phyloP scores from a whole-genome alignment of 75 land plant species.

The Pseudotsuga menziesii region DNA sequence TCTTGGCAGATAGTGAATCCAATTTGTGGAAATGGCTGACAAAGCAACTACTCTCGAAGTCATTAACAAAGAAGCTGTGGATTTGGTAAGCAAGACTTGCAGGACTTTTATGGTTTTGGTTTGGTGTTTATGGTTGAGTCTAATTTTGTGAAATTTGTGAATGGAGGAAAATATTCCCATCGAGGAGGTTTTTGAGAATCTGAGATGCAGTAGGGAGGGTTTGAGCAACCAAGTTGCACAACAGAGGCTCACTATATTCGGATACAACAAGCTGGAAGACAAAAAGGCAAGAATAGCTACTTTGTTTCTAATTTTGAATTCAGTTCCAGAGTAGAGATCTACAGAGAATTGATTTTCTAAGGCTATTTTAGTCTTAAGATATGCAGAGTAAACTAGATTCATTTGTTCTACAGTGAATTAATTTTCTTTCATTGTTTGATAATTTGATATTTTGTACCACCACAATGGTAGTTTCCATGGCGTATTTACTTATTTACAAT shows the following conservation, averaged over 20 bases:
- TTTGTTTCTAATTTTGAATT: neutral
- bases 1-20: too few relatives aligned
- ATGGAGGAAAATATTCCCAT: conserved; percentile 87
- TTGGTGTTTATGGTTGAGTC: neutral
- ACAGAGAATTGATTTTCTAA: neutral
- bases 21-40: conserved; percentile 28
- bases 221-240: conserved; percentile 59
- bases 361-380: neutral
- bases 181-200: conserved; percentile 93
- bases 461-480: too few relatives aligned
- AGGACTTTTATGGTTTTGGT: conserved; percentile 3
- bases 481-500: too few relatives aligned
- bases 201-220: conserved; percentile 81
- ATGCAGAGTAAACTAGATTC: too few relatives aligned
- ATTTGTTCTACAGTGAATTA: too few relatives aligned
- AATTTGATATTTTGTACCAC: too few relatives aligned
- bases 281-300: conserved; percentile 45
- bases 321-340: neutral
- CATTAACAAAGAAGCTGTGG: conserved; percentile 88
- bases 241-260: conserved; percentile 74
- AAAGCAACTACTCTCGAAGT: conserved; percentile 68
- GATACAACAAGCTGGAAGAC: conserved; percentile 94
- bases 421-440: too few relatives aligned
- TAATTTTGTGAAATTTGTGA: neutral
- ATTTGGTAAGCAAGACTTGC: conserved; percentile 57